Percentiles rank a stretch among this genome's conserved stretches.
These are phyloP conservation scores for Cupressus sempervirens DNA, from an alignment of 75 land plant genomes.

Conservation along the genomic window DNA sequence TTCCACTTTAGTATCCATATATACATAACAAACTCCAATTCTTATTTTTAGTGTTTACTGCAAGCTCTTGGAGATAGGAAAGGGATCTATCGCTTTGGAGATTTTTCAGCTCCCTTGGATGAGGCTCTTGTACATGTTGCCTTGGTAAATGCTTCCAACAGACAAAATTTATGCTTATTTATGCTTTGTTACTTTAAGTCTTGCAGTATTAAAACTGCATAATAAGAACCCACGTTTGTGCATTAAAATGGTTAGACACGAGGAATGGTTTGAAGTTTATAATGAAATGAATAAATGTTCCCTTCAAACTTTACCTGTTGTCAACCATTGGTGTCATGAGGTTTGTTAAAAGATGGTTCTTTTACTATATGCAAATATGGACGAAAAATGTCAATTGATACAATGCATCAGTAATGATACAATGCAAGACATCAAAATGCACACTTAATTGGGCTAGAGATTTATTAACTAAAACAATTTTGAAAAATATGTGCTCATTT, in stretches of 20 bases:
- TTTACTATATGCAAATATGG: not conserved
- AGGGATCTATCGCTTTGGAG: slow-evolving; percentile 88
- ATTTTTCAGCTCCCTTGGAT: slow-evolving; percentile 93
- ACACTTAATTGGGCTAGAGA: not conserved
- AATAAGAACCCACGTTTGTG: not conserved
- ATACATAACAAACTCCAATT: not conserved
- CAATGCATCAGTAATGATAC: not conserved
- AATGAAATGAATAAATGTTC: not conserved
- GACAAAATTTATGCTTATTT: not conserved
- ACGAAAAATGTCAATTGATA: not conserved
- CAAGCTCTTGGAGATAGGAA: slow-evolving; percentile 89
- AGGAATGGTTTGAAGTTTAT: not conserved
- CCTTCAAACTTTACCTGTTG: not conserved
- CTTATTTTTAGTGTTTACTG: slow-evolving; percentile 54
- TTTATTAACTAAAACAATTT: not conserved
- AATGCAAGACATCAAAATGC: not conserved
- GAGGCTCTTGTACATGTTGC: slow-evolving; percentile 90
- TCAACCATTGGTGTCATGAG: not conserved
- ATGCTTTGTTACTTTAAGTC: not conserved
- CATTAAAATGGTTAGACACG: not conserved
- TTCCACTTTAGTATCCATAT: not conserved
- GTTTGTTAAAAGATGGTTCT: not conserved
- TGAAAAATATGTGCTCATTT: not conserved
- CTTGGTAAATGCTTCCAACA: slow-evolving; percentile 48
- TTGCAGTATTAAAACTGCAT: not conserved